phyloP scores from a whole-genome alignment of 2,329 filamentous ascomycete genomes.

The Aspergillus tubingensis region DNA sequence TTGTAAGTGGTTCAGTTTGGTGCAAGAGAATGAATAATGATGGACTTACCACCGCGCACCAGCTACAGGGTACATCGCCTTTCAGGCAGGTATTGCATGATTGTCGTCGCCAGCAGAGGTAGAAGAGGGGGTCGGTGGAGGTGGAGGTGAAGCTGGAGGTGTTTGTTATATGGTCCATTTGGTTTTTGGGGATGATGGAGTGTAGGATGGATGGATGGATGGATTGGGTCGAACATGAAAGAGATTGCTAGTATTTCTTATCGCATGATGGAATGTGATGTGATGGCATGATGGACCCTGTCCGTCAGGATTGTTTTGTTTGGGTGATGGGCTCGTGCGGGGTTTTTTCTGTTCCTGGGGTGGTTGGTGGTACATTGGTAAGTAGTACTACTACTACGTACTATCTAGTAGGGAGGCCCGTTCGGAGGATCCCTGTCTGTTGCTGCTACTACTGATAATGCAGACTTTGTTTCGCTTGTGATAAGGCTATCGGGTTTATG shows the following conservation, averaged over 20 bases:
- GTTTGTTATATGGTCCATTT: neutral
- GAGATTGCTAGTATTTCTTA: neutral
- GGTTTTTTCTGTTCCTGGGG: neutral
- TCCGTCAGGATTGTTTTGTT: neutral
- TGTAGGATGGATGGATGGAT: neutral
- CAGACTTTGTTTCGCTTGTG: too few relatives aligned
- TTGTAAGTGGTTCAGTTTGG: too few relatives aligned
- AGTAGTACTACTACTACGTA: too few relatives aligned
- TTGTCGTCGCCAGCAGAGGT: conserved; percentile 40
- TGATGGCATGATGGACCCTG: neutral
- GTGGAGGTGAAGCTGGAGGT: neutral
- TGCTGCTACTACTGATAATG: neutral
- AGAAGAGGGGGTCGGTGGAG: conserved; percentile 29
- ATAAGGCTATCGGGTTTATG: neutral
- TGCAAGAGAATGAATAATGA: too few relatives aligned
- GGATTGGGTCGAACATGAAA: too few relatives aligned
- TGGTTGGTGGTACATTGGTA: neutral
- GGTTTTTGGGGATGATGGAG: neutral
- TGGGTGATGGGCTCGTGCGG: neutral
- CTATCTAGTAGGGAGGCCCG: neutral
- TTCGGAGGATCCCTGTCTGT: neutral
- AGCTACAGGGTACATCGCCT: conserved; percentile 38
- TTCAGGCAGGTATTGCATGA: conserved; percentile 37
- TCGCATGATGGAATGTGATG: neutral
- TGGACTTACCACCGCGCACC: conserved; percentile 40